Evolutionary conservation across 345 rosid species (phyloP), one percentile per base, ranked within the genome.

Genomic region (Eucalyptus regnans): DNA sequence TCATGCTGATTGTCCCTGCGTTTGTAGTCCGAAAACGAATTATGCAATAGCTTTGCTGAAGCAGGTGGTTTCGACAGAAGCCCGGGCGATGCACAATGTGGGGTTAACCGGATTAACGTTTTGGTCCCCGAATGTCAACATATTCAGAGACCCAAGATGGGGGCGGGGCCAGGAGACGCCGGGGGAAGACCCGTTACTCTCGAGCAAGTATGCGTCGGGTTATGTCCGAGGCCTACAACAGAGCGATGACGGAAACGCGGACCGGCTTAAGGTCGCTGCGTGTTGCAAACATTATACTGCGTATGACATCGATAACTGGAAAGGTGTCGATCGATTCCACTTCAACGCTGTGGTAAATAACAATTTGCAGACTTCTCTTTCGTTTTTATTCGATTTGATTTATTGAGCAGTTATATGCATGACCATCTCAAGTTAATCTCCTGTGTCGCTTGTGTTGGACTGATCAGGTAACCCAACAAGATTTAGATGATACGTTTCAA

Each of bases 281-380:
- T 98, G 99, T 86, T 98, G 99, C 90, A 98, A 98, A 88, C 99
- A 98, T 25, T 98, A 98, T 76, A 97, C 99, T 0, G 99, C 99
- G 27, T 98, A 97, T 25, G 99, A 98, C 88, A 8, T 98, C 14
- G 99, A 98, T 90, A 91, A 95, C 33, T 98, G 99, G 98, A 97
- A 97, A 88, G 99, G 99, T 23, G 86, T 87, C 2, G 96, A 96
- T 12, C 97, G 98, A 12, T 95, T 88, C 92, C 93, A 37, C 91
- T 98, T 98, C 89, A 91, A 98, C 86, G 99, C 99, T 13, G 90
- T 95, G 92, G 99, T 97, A 93, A 76, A 41, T 43, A 22, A 41
- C 83, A 76, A 76, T 76, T 33, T 76, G 2, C 7, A 23, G 58
- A 25, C 46, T 71, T 5, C 81, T 18, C 8, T 41, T 76, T 9